A percentile compares a stretch with the other conserved stretches of the same genome.
phyloP scores from a whole-genome alignment of 192 early-diverging fungal species.

The Piromyces finnis region DNA sequence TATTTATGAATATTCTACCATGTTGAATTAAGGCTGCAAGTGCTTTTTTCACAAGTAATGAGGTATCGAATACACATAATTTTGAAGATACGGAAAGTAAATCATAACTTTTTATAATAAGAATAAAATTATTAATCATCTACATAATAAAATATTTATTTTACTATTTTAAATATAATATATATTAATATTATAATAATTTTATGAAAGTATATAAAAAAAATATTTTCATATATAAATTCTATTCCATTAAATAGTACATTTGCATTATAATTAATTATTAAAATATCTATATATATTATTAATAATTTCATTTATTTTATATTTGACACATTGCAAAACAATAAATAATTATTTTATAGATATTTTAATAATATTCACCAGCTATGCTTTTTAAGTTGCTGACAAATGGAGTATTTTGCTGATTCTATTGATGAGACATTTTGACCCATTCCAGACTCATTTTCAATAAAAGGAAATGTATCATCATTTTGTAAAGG shows the following conservation, averaged over 20 bases:
- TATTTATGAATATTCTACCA: slow-evolving; percentile 26
- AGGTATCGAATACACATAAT: slow-evolving; percentile 79
- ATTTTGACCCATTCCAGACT: background rate
- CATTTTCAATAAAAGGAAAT: background rate
- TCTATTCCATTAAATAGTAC: too few species aligned
- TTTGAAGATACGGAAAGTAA: slow-evolving; percentile 77
- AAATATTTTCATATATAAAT: too few species aligned
- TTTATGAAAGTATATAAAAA: too few species aligned
- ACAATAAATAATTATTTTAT: too few species aligned
- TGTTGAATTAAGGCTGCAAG: slow-evolving; percentile 83
- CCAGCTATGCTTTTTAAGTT: background rate
- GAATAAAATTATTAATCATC: too few species aligned
- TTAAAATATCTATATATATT: too few species aligned
- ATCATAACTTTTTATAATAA: slow-evolving; percentile 40
- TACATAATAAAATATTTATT: too few species aligned
- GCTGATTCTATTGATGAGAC: background rate
- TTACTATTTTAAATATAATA: too few species aligned
- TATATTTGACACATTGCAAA: too few species aligned
- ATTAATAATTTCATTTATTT: too few species aligned
- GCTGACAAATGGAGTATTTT: background rate
- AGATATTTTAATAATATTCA: background rate
- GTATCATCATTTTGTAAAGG: background rate
- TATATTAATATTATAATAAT: too few species aligned
- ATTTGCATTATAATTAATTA: too few species aligned
- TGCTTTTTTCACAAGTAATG: slow-evolving; percentile 79